Evolutionary conservation across 805 yeast genomes (phyloP).

Genomic region (Diddensiella caesifluorescens): DNA sequence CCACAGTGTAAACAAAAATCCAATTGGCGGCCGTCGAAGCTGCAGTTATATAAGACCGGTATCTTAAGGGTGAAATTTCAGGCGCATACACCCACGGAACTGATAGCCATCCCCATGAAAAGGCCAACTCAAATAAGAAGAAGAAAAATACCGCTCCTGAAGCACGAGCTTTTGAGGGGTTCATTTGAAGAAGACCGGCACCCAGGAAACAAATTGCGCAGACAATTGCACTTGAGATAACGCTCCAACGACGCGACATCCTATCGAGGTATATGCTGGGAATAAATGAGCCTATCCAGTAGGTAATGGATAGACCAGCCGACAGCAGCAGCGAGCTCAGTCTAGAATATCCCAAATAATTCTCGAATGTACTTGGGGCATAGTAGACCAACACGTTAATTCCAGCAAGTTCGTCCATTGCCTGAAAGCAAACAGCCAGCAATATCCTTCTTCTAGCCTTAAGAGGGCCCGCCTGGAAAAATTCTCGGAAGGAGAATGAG

Average conservation of each 20-base stretch:
- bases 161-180: constrained; percentile 47
- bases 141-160: constrained; percentile 29
- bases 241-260: background rate
- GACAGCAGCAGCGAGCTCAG: background rate
- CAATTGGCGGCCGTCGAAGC: constrained; percentile 22
- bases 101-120: constrained; percentile 16
- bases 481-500: constrained; percentile 17
- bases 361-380: background rate
- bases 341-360: background rate
- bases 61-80: constrained; percentile 25
- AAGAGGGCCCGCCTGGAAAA: constrained; percentile 46
- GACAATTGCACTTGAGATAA: constrained; percentile 27
- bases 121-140: constrained; percentile 12
- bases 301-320: background rate
- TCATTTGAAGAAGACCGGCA: constrained; percentile 55
- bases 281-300: constrained; percentile 1
- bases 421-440: constrained; percentile 60
- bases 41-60: constrained; percentile 39
- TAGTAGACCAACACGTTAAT: background rate
- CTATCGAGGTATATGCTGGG: constrained; percentile 7
- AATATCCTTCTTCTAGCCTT: constrained; percentile 57
- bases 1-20: constrained; percentile 25
- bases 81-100: constrained; percentile 18
- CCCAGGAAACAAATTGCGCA: constrained; percentile 34
- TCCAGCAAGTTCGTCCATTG: constrained; percentile 25